Percentiles rank a stretch among this genome's conserved stretches.
phyloP scores from a whole-genome alignment of 306 rosid genomes.

The Medicago lupulina region DNA sequence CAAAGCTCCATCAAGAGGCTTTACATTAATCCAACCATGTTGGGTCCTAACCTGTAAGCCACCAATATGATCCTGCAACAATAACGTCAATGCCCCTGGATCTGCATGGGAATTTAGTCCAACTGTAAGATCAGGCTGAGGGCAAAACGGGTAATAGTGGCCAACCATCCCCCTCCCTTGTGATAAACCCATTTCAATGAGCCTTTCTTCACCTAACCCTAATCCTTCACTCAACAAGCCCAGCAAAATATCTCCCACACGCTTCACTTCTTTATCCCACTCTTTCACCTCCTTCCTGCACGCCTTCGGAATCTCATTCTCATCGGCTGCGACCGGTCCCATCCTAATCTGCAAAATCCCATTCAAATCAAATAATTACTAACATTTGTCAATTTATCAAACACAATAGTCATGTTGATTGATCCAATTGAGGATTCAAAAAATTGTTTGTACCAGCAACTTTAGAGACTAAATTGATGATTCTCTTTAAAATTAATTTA shows the following conservation, averaged over 20 bases:
- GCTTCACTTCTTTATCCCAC: conserved; percentile 60
- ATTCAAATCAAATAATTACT: too few species aligned
- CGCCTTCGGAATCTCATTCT: conserved; percentile 54
- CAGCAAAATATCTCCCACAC: conserved; percentile 50
- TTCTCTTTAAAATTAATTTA: not conserved
- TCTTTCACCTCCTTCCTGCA: conserved; percentile 54
- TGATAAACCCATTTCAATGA: conserved; percentile 35
- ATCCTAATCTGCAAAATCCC: conserved; percentile 43
- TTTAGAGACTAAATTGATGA: not conserved
- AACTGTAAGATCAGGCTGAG: conserved; percentile 63
- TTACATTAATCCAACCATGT: conserved; percentile 74
- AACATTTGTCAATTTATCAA: not conserved
- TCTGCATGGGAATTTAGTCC: conserved; percentile 80
- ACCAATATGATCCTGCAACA: conserved; percentile 80
- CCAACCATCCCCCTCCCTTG: conserved; percentile 51
- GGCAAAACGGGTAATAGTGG: conserved; percentile 62
- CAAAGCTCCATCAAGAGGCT: conserved; percentile 70
- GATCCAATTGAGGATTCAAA: too few species aligned
- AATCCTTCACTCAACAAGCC: conserved; percentile 58
- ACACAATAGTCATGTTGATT: not conserved
- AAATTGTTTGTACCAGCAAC: not conserved
- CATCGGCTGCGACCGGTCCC: conserved; percentile 42
- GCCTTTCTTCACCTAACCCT: conserved; percentile 47
- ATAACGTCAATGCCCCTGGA: conserved; percentile 67
- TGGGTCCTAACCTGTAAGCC: conserved; percentile 74